These are phyloP conservation scores for Penicillium brevicompactum DNA, from an alignment of 2,329 filamentous ascomycete genomes.

Conservation along the genomic window DNA sequence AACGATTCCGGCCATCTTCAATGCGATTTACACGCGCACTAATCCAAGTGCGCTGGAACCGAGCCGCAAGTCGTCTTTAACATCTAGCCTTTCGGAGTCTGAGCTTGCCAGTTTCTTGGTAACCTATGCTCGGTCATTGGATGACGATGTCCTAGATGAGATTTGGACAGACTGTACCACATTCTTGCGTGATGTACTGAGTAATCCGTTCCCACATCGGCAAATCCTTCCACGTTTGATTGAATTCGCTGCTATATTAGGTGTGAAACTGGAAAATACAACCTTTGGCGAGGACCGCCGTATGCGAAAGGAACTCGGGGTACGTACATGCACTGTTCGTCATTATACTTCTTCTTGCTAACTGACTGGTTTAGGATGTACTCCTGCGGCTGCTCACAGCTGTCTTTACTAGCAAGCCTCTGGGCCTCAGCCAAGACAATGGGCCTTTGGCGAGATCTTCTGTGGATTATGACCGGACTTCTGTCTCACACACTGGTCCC, in stretches of 20 bases:
- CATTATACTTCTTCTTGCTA: conserved; percentile 21
- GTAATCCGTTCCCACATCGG: conserved; percentile 91
- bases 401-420: conserved; percentile 87
- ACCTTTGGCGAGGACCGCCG: conserved; percentile 93
- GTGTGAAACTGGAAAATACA: conserved; percentile 95
- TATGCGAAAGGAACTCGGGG: conserved; percentile 86
- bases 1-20: conserved; percentile 90
- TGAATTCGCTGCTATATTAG: conserved; percentile 85
- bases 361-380: conserved; percentile 64
- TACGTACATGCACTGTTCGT: conserved; percentile 51
- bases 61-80: conserved; percentile 81
- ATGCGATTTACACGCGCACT: conserved; percentile 91
- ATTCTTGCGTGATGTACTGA: conserved; percentile 85
- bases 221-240: conserved; percentile 84
- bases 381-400: conserved; percentile 86
- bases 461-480: conserved; percentile 44
- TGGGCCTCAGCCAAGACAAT: conserved; percentile 67
- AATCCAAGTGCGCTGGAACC: conserved; percentile 80
- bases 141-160: conserved; percentile 97
- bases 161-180: conserved; percentile 95
- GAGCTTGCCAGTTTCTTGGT: conserved; percentile 88
- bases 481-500: conserved; percentile 52
- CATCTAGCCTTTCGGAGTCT: conserved; percentile 77
- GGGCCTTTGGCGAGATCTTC: conserved; percentile 42
- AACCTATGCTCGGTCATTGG: conserved; percentile 83